Evolutionary conservation across 148 eudicot species (phyloP), one percentile per base, ranked within the genome.

Genomic region (Polygonum aviculare): DNA sequence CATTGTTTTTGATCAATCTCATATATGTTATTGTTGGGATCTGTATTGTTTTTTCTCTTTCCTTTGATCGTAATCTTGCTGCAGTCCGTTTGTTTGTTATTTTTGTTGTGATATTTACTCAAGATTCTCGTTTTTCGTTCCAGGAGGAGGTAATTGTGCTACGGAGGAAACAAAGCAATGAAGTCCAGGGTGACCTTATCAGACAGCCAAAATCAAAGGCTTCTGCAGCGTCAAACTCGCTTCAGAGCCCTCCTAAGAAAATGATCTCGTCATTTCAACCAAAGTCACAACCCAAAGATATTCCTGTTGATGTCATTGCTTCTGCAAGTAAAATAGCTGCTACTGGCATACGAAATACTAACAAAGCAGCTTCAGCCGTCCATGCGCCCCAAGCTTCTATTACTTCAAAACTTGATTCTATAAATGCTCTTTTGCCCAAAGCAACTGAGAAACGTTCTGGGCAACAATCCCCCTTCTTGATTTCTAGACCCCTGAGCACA

Each of bases 401-500:
- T 69, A 57, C 71, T 19, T 78, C 78, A 7, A 84, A 80, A 78
- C 73, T 86, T 59, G 84, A 82, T 74, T 69, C 82, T 19, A 75
- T 79, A 12, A 92, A 74, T 72, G 38, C 77, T 62, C 65, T 84
- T n/a, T 45, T 79, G 49, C 80, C 78, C 44, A 89, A 84, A 77
- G 87, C 82, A 35, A 47, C 85, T 2, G 91, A 87, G 52, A 91
- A 88, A 76, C 62, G 80, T 60, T 41, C 81, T 14, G 87, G 75
- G 38, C 94, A 81, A 74, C 90, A 87, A 62, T 71, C 80, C 81
- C 0, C 75, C 35, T 45, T 10, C 45, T 78, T 75, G 38, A 80
- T 90, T 84, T 89, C 98, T 22, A 85, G 98, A 84, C 98, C 98
- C 19, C 80, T 82, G 45, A 92, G 97, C 86, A 97, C 94, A 80